Percentiles rank a stretch among this genome's conserved stretches.
Evolutionary conservation across 441 rosid genomes (phyloP).

Genomic region (Erodium trifolium): DNA sequence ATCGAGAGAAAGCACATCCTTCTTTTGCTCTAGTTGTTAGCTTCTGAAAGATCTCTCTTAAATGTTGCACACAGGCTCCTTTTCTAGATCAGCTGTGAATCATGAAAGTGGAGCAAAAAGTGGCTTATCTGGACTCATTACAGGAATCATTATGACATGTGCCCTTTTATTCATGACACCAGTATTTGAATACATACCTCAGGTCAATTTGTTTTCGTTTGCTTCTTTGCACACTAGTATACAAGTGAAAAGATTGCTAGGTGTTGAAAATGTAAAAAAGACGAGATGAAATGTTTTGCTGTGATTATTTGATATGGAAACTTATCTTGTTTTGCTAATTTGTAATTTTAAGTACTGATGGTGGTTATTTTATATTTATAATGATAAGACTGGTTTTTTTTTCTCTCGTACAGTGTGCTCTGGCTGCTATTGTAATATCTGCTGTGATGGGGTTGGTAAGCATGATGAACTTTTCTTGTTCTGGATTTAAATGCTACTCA

Average conservation of each 20-base stretch:
- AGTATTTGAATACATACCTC: conserved; percentile 76
- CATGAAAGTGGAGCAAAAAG: conserved; percentile 93
- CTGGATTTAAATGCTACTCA: background rate
- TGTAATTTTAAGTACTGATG: background rate
- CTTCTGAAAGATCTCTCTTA: conserved; percentile 11
- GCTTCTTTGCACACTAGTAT: conserved; percentile 12
- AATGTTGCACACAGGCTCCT: conserved; percentile 53
- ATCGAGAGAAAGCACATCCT: too few relatives aligned
- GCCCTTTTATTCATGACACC: conserved; percentile 85
- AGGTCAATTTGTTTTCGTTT: conserved; percentile 41
- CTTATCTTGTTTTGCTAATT: conserved; percentile 1
- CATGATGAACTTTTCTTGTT: conserved; percentile 7
- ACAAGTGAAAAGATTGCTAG: background rate
- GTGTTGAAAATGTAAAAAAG: too few relatives aligned
- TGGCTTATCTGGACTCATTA: conserved; percentile 71
- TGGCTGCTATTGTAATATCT: conserved; percentile 86
- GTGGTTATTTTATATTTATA: conserved; percentile 7
- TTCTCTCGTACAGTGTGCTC: conserved; percentile 58
- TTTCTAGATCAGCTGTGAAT: conserved; percentile 97
- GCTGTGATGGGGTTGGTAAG: conserved; percentile 92
- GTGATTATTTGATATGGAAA: background rate
- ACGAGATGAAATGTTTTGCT: too few relatives aligned
- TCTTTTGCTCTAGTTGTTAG: conserved; percentile 2
- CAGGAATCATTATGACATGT: conserved; percentile 80
- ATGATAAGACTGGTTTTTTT: conserved; percentile 21